A percentile compares a stretch with the other conserved stretches of the same genome.
Evolutionary conservation across 140 eudicot genomes (phyloP).

Genomic region (Anethum foeniculum): DNA sequence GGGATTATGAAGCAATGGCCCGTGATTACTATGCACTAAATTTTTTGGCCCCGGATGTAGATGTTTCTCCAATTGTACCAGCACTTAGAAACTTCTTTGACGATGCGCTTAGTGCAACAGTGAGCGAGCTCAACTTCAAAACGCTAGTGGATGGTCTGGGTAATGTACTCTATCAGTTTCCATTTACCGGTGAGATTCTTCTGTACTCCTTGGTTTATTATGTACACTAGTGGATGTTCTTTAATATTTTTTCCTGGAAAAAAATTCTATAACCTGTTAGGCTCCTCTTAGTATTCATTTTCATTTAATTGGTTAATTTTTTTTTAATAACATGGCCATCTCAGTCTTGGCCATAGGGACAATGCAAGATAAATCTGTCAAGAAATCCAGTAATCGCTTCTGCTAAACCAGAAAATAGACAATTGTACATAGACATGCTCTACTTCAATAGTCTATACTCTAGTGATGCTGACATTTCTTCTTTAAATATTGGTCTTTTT

Average conservation of each 20-base stretch:
- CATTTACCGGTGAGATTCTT: conserved; percentile 63
- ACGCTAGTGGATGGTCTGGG: conserved; percentile 94
- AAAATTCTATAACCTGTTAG: neutral
- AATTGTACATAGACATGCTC: neutral
- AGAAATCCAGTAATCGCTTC: neutral
- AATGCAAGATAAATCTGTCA: neutral
- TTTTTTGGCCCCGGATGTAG: conserved; percentile 88
- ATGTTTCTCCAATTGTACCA: conserved; percentile 91
- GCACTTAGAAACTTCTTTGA: conserved; percentile 80
- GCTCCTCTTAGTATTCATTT: neutral
- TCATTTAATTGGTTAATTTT: neutral
- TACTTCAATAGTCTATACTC: neutral
- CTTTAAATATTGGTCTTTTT: neutral
- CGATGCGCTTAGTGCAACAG: conserved; percentile 76
- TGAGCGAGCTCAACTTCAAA: conserved; percentile 91
- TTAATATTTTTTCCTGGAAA: neutral
- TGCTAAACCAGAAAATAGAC: neutral
- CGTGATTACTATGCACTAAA: conserved; percentile 88
- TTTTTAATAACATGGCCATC: neutral
- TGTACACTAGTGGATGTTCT: neutral
- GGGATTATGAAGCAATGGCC: conserved; percentile 99
- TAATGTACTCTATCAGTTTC: conserved; percentile 77
- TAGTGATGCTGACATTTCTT: conserved; percentile 9
- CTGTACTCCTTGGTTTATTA: neutral
- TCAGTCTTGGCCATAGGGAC: neutral